These are phyloP conservation scores for Pholiota conissans DNA, from an alignment of 768 basidiomycete genomes.

Conservation along the genomic window DNA sequence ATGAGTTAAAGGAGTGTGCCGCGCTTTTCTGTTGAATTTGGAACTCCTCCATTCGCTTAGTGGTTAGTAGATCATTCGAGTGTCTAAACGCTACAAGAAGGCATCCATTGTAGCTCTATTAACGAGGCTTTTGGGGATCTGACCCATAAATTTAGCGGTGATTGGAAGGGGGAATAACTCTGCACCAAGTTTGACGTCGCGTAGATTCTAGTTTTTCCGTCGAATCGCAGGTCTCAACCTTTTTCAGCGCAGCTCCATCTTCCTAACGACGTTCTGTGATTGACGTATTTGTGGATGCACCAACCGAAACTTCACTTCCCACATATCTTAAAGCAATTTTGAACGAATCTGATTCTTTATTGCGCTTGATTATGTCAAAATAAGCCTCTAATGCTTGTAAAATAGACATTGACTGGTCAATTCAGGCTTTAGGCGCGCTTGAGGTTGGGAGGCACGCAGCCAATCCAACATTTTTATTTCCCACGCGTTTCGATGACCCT, in stretches of 20 bases:
- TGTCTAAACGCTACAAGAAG: too few relatives aligned
- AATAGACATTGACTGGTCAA: neutral
- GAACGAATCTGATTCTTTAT: neutral
- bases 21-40: too few relatives aligned
- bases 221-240: neutral
- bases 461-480: neutral
- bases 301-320: neutral
- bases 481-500: slow-evolving; percentile 17
- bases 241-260: neutral
- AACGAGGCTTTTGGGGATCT: too few relatives aligned
- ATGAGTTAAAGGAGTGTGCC: too few relatives aligned
- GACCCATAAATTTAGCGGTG: neutral
- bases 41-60: too few relatives aligned
- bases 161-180: neutral
- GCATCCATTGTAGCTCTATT: too few relatives aligned
- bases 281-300: neutral
- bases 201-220: neutral
- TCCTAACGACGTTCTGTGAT: neutral
- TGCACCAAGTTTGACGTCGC: neutral
- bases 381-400: neutral
- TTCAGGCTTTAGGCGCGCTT: neutral
- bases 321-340: neutral
- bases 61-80: too few relatives aligned
- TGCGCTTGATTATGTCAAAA: neutral
- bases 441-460: neutral